phyloP scores from a whole-genome alignment of 345 rosid genomes.

The Syzygium grande region DNA sequence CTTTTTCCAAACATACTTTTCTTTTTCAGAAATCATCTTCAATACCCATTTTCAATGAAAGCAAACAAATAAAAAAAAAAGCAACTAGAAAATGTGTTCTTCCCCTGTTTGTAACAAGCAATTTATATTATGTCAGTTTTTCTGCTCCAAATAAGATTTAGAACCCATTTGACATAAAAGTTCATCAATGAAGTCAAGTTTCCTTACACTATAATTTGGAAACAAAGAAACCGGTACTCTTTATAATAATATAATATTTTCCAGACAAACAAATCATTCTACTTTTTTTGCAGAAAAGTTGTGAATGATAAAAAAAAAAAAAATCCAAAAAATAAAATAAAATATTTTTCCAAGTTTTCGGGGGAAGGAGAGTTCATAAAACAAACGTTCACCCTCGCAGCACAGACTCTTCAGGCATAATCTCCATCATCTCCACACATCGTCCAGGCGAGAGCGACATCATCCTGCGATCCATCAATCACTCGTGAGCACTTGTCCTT shows the following conservation, averaged over 20 bases:
- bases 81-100: not conserved
- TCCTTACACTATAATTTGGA: not conserved
- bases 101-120: not conserved
- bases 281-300: not conserved
- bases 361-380: not conserved
- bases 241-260: not conserved
- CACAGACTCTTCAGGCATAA: not conserved
- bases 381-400: not conserved
- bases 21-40: not conserved
- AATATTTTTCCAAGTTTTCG: not conserved
- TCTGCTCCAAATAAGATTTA: not conserved
- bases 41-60: not conserved
- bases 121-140: not conserved
- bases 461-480: not conserved
- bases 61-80: not conserved
- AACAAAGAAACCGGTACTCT: not conserved
- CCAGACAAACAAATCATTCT: not conserved
- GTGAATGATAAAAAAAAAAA: not conserved
- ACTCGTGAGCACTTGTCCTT: not conserved
- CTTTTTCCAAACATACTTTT: not conserved
- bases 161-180: not conserved
- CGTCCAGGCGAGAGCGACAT: not conserved
- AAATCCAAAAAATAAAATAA: not conserved
- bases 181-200: not conserved
- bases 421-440: not conserved